Percentiles rank a stretch among this genome's conserved stretches.
Conservation (phyloP, 1,139 yeast species). For the Candida gigantensis region DNA sequence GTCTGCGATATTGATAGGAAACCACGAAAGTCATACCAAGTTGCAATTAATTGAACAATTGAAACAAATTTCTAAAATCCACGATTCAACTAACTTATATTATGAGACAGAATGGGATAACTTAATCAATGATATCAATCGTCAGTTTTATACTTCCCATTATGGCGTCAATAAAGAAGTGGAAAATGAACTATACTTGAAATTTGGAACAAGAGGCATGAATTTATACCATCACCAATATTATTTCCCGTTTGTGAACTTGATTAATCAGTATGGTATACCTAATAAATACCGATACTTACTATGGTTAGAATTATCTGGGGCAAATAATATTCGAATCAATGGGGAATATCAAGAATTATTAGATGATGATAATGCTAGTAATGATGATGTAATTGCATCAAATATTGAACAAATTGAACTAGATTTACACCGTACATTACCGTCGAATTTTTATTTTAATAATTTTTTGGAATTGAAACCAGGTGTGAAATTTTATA, state of each 20-base stretch:
- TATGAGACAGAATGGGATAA: constrained; percentile 37
- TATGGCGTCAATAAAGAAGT: constrained; percentile 16
- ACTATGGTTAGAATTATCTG: constrained; percentile 56
- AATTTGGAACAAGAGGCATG: constrained; percentile 12
- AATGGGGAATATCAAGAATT: constrained; percentile 52
- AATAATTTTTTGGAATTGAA: constrained; percentile 37
- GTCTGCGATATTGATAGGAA: constrained; percentile 8
- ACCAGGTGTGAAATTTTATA: constrained; percentile 56
- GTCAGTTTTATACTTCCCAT: constrained; percentile 17
- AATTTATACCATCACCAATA: constrained; percentile 5
- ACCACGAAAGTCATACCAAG: constrained; percentile 1
- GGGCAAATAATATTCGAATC: constrained; percentile 45
- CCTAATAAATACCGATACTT: constrained; percentile 50
- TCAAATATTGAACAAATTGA: constrained; percentile 53
- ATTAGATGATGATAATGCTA: constrained; percentile 6
- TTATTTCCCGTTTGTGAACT: constrained; percentile 26
- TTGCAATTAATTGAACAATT: constrained; percentile 25
- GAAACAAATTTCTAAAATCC: constrained; percentile 33
- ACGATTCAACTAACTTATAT: constrained; percentile 33
- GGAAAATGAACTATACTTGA: constrained; percentile 12
- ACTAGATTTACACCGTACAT: constrained; percentile 55
- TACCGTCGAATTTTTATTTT: constrained; percentile 58
- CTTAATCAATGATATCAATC: constrained; percentile 28
- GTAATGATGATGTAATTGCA: constrained; percentile 14
- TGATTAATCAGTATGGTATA: constrained; percentile 46